Evolutionary conservation across 768 basidiomycete species (phyloP).

Genomic region (Podaxis rugospora): DNA sequence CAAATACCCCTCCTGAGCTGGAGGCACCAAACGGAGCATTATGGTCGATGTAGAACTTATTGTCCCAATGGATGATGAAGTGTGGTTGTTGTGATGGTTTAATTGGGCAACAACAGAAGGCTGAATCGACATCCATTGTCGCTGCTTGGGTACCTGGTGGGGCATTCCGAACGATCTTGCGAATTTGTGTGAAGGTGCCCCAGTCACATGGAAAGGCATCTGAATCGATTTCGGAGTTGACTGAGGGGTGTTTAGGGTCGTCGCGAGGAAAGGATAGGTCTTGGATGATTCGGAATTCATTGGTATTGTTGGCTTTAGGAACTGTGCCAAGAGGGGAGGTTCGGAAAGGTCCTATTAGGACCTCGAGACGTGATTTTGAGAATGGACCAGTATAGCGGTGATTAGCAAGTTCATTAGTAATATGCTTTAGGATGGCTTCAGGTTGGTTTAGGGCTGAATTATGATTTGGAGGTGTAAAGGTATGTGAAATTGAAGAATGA

Average conservation of each 20-base stretch:
- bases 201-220: conserved; percentile 24
- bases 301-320: conserved; percentile 22
- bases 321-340: conserved; percentile 36
- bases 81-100: conserved; percentile 21
- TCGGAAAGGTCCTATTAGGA: conserved; percentile 34
- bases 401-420: conserved; percentile 12
- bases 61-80: conserved; percentile 20
- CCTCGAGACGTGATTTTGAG: conserved; percentile 20
- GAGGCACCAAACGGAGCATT: no score
- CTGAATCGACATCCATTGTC: conserved; percentile 32
- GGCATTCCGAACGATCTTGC: conserved; percentile 13
- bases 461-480: conserved; percentile 21
- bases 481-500: background rate
- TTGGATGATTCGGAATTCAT: conserved; percentile 27
- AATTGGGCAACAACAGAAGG: conserved; percentile 30
- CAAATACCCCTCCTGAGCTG: no score
- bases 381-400: conserved; percentile 17
- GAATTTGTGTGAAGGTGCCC: conserved; percentile 16
- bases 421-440: conserved; percentile 12
- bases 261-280: conserved; percentile 24
- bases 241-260: conserved; percentile 17
- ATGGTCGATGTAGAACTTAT: background rate
- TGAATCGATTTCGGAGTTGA: conserved; percentile 26
- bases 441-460: conserved; percentile 14
- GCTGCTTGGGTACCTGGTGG: conserved; percentile 30